phyloP scores from a whole-genome alignment of 331 rosid genomes.

The Telfairia occidentalis region DNA sequence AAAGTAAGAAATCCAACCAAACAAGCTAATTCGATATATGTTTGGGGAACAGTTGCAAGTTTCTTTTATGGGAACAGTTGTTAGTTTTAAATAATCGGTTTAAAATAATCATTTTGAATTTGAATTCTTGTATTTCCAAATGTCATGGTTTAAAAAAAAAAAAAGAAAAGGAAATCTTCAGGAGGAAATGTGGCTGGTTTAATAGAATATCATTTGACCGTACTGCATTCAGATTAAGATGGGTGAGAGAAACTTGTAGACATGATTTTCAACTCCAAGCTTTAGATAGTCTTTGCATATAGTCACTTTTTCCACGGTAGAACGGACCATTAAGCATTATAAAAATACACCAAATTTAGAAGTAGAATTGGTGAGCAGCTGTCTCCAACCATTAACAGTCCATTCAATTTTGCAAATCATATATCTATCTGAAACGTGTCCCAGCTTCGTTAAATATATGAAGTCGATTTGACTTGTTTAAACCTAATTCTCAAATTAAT shows the following conservation, averaged over 20 bases:
- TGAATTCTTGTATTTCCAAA: not conserved
- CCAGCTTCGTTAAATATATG: not conserved
- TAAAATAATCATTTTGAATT: not conserved
- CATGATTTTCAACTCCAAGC: constrained; percentile 5
- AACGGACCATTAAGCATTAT: not conserved
- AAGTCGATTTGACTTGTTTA: not conserved
- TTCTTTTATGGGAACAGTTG: not conserved
- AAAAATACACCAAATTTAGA: not conserved
- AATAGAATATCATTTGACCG: constrained; percentile 26
- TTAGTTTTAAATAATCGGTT: not conserved
- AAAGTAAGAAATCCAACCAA: constrained; percentile 13
- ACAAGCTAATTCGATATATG: not conserved
- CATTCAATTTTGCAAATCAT: not conserved
- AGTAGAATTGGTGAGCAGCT: constrained; percentile 9
- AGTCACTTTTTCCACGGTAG: constrained; percentile 5
- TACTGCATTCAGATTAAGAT: not conserved
- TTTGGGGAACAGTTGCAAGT: not conserved
- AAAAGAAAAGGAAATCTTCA: not conserved
- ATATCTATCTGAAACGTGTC: constrained; percentile 3
- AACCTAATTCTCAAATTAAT: not conserved
- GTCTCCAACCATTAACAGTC: not conserved
- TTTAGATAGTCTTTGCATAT: constrained; percentile 26
- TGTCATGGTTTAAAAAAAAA: not conserved
- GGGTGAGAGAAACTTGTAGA: constrained; percentile 10
- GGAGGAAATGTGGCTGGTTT: constrained; percentile 21